Percentiles rank a stretch among this genome's conserved stretches.
phyloP scores from a whole-genome alignment of 1,139 yeast species.

The Meyerozyma elateridarum region DNA sequence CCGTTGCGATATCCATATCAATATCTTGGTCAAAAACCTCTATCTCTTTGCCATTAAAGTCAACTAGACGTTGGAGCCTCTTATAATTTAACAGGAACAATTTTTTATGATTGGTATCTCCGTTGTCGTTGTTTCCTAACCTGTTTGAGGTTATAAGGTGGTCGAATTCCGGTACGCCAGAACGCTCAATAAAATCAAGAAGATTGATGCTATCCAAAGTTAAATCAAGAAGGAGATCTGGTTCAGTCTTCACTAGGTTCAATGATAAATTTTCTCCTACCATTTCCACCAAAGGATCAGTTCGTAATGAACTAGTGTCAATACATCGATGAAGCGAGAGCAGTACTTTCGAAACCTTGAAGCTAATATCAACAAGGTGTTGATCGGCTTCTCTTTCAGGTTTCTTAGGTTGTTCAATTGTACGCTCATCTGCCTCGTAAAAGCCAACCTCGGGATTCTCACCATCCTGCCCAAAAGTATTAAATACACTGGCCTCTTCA shows the following conservation, averaged over 20 bases:
- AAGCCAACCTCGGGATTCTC: slow-evolving; percentile 17
- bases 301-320: slow-evolving; percentile 53
- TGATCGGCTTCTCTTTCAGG: slow-evolving; percentile 31
- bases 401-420: slow-evolving; percentile 3
- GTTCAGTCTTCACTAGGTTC: slow-evolving; percentile 53
- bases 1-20: slow-evolving; percentile 71
- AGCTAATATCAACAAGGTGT: slow-evolving; percentile 63
- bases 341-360: slow-evolving; percentile 60
- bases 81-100: slow-evolving; percentile 61
- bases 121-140: slow-evolving; percentile 22
- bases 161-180: slow-evolving; percentile 61
- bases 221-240: slow-evolving; percentile 64
- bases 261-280: slow-evolving; percentile 63
- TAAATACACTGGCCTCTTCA: slow-evolving; percentile 31
- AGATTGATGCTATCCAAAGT: slow-evolving; percentile 60
- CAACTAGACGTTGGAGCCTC: slow-evolving; percentile 59
- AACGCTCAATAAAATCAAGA: slow-evolving; percentile 69
- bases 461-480: slow-evolving; percentile 29
- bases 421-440: slow-evolving; percentile 9
- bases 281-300: slow-evolving; percentile 69
- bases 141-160: slow-evolving; percentile 66
- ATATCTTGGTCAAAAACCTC: slow-evolving; percentile 79
- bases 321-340: slow-evolving; percentile 66
- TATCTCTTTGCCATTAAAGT: slow-evolving; percentile 49
- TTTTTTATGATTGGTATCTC: slow-evolving; percentile 27